Evolutionary conservation across 2,329 filamentous ascomycete species (phyloP).

Genomic region (Colletotrichum salicis): DNA sequence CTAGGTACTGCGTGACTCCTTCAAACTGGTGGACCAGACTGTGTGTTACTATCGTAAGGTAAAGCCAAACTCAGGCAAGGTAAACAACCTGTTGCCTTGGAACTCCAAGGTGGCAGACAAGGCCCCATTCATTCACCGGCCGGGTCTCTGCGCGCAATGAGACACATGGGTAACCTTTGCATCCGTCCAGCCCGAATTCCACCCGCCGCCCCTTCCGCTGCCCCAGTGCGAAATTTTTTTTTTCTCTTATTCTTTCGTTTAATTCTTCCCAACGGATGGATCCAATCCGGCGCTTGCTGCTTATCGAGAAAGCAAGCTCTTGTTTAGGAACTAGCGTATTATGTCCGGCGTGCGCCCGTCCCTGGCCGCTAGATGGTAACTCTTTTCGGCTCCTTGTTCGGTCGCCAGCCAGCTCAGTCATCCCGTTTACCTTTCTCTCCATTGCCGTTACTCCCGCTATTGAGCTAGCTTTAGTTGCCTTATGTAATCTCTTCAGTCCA

Average conservation of each 20-base stretch:
- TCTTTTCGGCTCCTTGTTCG: neutral
- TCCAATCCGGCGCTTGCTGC: neutral
- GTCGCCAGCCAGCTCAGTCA: conserved; percentile 6
- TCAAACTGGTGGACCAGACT: neutral
- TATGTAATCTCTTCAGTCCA: neutral
- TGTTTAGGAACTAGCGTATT: neutral
- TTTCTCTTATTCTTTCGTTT: neutral
- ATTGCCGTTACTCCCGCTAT: neutral
- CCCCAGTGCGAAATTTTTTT: neutral
- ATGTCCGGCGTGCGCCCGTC: conserved; percentile 8
- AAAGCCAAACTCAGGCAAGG: neutral
- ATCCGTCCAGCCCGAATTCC: conserved; percentile 21
- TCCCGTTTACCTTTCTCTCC: neutral
- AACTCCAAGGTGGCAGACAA: neutral
- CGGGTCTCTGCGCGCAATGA: neutral
- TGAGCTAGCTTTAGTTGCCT: neutral
- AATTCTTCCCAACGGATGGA: neutral
- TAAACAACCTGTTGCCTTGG: neutral
- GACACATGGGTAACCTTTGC: neutral
- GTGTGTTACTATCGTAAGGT: neutral
- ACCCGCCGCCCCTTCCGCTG: conserved; percentile 16
- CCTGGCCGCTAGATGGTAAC: neutral
- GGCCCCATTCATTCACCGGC: neutral
- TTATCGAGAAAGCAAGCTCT: neutral
- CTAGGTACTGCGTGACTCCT: too few species aligned